Base-by-base conservation (phyloP, 2,329 filamentous ascomycete species). In the Phyllosticta citrichinensis region DNA sequence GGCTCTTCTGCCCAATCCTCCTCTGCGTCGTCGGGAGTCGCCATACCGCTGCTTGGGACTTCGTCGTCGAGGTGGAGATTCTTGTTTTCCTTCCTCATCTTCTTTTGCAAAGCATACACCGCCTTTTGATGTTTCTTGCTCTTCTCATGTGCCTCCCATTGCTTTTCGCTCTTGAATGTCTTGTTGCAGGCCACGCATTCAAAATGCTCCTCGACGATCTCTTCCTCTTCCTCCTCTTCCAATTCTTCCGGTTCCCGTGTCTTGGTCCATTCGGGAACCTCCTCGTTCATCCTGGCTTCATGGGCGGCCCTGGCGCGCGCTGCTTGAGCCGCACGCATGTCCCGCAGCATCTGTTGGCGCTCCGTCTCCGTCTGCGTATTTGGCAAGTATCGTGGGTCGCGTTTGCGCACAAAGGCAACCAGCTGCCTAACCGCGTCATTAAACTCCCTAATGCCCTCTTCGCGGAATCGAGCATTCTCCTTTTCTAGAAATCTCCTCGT, bases 111-210 rank as follows among this genome's bases (percentile, higher is more conserved):
- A 63, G 91, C 83, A 66, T 92, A 87, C 6, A 97, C 81, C 2
- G 91, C 87, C 71, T 96, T 97, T 63, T 87, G 75, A 69, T 99
- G 94, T 75, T 97, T 99, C 73, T 96, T 99, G 79, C 93, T 97
- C 76, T 88, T 91, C 76, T 97, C 92, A 68, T 99, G 94, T 2
- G 88, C 87, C 68, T 95, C 86, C 64, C 88, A 91, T 70, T 97
- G 93, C 65, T 91, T 91, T 70, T 96, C 89, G 68, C 92, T 97
- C 75, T 97, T 89, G 73, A 93, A 94, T 0, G 70, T 80, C 71
- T 87, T 87, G 63, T 80, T 76, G 68, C 84, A 87, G 6, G 81
- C 82, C 35, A 87, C 81, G 65, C 84, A 87, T 65, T 86, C 83
- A 63, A 80, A 84, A 52, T 81, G 76, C 62, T 85, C 73, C 60